Percentiles rank a stretch among this genome's conserved stretches.
Conservation (phyloP, 106 monocot genomes). For the Platanthera zijinensis region DNA sequence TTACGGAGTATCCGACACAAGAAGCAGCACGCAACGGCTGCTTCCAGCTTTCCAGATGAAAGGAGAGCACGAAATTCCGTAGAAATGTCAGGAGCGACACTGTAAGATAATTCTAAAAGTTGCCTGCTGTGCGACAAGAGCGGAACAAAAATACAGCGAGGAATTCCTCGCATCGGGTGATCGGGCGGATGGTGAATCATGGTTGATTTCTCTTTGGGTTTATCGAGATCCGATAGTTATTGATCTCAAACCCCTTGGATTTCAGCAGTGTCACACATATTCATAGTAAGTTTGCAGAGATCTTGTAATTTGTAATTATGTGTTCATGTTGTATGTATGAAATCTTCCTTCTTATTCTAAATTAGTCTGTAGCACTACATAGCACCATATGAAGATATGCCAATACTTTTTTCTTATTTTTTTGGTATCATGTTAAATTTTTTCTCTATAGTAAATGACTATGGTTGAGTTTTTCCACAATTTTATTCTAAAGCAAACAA, state of each 20-base stretch:
- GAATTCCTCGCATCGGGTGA: too few species aligned
- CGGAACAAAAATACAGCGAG: too few species aligned
- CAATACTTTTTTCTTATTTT: background rate
- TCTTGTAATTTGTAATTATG: background rate
- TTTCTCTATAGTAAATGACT: background rate
- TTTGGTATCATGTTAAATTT: background rate
- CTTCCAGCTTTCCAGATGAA: slow-evolving; percentile 27
- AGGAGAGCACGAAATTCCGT: slow-evolving; percentile 21
- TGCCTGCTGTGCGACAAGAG: too few species aligned
- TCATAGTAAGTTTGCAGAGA: background rate
- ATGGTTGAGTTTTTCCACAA: background rate
- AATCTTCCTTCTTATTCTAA: background rate
- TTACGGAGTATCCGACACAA: slow-evolving; percentile 5
- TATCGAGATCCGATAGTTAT: background rate
- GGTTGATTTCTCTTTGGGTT: background rate
- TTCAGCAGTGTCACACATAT: background rate
- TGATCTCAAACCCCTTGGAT: too few species aligned
- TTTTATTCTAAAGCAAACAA: too few species aligned
- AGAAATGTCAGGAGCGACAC: background rate
- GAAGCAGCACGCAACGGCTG: slow-evolving; percentile 10
- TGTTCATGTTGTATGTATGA: slow-evolving; percentile 1
- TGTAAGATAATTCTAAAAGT: too few species aligned
- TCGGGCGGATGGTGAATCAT: background rate
- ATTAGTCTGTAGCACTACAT: background rate
- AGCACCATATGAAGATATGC: background rate